Evolutionary conservation across 2,329 filamentous ascomycete species (phyloP), one percentile per base, ranked within the genome.

Genomic region (Gaeumannomyces tritici): DNA sequence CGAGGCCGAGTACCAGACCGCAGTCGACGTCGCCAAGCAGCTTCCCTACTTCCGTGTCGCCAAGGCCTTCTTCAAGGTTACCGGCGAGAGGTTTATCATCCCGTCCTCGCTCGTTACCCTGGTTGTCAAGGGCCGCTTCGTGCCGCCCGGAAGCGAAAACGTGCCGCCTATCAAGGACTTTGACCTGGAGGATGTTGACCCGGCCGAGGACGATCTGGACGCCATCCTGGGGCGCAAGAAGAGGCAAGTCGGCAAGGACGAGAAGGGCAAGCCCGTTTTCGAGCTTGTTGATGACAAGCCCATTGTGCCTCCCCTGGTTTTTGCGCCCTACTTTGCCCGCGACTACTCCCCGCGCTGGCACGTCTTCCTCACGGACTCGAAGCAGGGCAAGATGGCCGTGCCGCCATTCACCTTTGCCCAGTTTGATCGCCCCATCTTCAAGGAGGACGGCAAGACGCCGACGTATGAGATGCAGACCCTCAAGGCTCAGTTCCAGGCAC

Each of bases 31-130:
- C 33, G 93, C 92, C 31, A 86, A 86, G 69, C 91, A 97, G 75
- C 82, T 99, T 31, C 95, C 95, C 1, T 84, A 86, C 66, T 81
- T 99, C 62, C 84, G 89, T 63, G 86, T 99, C 13, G 91, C 91
- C 71, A 96, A 92, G 77, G 91, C 92, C 9, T 99, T 96, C 77
- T 99, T 99, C 86, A 99, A 99, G 81, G 96, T 99, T 57, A 88
- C 91, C 61, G 95, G 95, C 72, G 96, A 99, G 77, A 90, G 89
- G 67, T 89, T 89, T 73, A 91, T 99, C 71, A 96, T 93, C 35
- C 93, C 95, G 8, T 91, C 89, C 63, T 96, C 92, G 63, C 83
- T 99, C 51, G 93, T 98, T 27, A 93, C 93, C 65, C 88, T 99
- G 33, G 91, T 99, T 61, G 86, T 99, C 73, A 99, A 99, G 80